Evolutionary conservation across 192 early-diverging fungal genomes (phyloP), one percentile per base, ranked within the genome.

Genomic region (Mortierella hygrophila): DNA sequence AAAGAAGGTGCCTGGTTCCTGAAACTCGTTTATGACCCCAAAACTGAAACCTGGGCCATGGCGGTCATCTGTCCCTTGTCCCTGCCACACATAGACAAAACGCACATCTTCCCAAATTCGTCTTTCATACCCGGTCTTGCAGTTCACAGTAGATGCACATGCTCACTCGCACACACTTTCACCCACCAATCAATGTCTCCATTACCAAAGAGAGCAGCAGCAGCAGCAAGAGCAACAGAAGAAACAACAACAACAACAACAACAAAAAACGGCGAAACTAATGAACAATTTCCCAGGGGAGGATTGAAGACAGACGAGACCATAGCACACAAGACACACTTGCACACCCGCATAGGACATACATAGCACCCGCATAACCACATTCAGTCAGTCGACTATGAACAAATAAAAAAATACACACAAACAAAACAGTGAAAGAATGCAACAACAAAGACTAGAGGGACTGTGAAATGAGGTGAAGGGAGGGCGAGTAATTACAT

Each of bases 401-500:
- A 68, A 32, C 13, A 68, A 68, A 68, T 6, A n/a, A 29, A 18
- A 32, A 49, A 44, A 42, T 23, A 2, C 10, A 16, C 13, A 49
- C 42, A 16, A n/a, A 73, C 13, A 52, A 23, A 49, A 52, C 29
- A 52, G 23, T 8, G 23, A 2, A 26, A 10, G 35, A 57, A 57
- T 10, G 47, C 26, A 41, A 44, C 29, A 42, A 65, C 29, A 74
- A 21, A 26, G 7, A 38, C 13, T 3, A 23, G 15, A 15, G 8
- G 3, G 20, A 20, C 1, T 1, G 54, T 23, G 46, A 63, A 76
- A 44, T 63, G 40, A 23, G 23, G 18, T 20, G 46, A 16, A 18
- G 35, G 21, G n/a, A 37, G 44, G 11, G 6, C 35, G 35, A 1
- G 35, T 35, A 52, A 63, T 49, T 81, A 86, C 84, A 86, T 74